Evolutionary conservation across 495 filamentous ascomycete species (phyloP), one percentile per base, ranked within the genome.

Genomic region (Clavariopsis aquatica): DNA sequence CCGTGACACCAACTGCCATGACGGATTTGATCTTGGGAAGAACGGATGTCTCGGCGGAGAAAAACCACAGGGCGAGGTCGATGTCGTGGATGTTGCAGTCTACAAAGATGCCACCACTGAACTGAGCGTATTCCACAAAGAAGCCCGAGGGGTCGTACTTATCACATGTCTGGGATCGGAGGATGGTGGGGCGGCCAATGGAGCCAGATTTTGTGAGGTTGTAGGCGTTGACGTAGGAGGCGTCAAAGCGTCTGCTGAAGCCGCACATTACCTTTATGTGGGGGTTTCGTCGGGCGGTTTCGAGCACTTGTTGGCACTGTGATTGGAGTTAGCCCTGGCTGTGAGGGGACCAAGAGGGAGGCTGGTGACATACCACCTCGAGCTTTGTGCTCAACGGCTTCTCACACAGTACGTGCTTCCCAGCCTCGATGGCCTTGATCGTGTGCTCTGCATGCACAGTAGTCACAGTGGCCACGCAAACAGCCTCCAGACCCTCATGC

Each of bases 1-100:
- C 83, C 0, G 80, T 83, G 68, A 85, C 82, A n/a, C 85, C 85
- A 8, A 80, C 69, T 0, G 81, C 81, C 1, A 75, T 74, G 17
- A 83, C 80, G 60, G 74, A 77, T 70, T 86, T 85, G 38, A 64
- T 53, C 1, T 23, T 17, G 1, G 61, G 61, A 10, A 58, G 24
- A 52, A 72, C 73, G 5, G 51, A n/a, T 27, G n/a, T 52, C 27
- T 60, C 56, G 34, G 72, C 69, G 19, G 72, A 73, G 66, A 80
- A 73, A 73, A 70, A 80, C 73, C 72, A 81, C 1, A 81, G 70
- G 0, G 77, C 72, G 7, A 81, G 72, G 65, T 80, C 79, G 69
- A 81, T 79, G 64, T 81, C 79, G 66, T 80, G 79, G 69, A 80
- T 75, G 57, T 72, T 75, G 71, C 75, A 78, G 66, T 80, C 78